Conservation (phyloP, 345 rosid genomes). For the Triadica sebifera region DNA sequence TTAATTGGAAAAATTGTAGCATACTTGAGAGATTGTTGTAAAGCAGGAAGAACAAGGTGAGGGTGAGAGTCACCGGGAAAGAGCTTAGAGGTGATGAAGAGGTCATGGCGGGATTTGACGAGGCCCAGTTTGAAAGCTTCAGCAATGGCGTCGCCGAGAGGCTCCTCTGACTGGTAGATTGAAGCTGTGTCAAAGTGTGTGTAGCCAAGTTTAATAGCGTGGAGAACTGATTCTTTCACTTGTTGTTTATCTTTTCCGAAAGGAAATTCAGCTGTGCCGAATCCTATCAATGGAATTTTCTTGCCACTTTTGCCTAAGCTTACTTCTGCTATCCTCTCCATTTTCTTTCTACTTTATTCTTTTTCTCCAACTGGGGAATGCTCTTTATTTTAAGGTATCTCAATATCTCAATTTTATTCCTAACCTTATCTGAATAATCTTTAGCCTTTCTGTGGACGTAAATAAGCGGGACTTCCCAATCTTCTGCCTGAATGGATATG, state of each 20-base stretch:
- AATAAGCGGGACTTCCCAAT: too few species aligned
- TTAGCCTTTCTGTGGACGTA: too few species aligned
- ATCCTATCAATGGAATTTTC: not conserved
- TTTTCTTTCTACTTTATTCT: not conserved
- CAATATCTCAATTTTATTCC: too few species aligned
- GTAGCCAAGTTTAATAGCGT: slow-evolving; percentile 50
- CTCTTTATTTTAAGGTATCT: too few species aligned
- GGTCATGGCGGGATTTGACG: slow-evolving; percentile 40
- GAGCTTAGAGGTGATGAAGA: slow-evolving; percentile 64
- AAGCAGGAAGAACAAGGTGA: slow-evolving; percentile 51
- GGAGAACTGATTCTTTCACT: not conserved
- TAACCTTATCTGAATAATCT: too few species aligned
- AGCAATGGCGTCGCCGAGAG: slow-evolving; percentile 48
- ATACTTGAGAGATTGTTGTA: slow-evolving; percentile 33
- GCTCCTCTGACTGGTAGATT: slow-evolving; percentile 47
- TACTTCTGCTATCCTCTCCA: not conserved
- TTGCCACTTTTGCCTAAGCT: not conserved
- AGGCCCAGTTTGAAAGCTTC: slow-evolving; percentile 45
- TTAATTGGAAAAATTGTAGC: too few species aligned
- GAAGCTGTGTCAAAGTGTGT: slow-evolving; percentile 76
- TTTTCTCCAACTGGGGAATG: too few species aligned
- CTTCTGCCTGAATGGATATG: too few species aligned
- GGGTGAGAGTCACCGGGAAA: slow-evolving; percentile 54
- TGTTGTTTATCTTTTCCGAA: not conserved
- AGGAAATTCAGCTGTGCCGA: not conserved